Conservation (phyloP, 139 green algal species). For the Penium margaritaceum region DNA sequence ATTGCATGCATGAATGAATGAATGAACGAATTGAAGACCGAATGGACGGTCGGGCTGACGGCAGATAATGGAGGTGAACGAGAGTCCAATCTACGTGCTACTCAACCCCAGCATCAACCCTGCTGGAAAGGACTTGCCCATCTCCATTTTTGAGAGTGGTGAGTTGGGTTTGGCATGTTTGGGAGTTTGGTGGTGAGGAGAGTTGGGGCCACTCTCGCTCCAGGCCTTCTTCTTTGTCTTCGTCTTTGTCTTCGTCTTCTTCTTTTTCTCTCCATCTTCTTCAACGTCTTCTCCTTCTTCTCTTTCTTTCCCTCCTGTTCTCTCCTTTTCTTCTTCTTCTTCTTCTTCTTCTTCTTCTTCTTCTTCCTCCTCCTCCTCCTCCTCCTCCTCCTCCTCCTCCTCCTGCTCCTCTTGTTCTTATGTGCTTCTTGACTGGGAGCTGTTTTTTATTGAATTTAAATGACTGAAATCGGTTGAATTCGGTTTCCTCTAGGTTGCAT, state of each 20-base stretch:
- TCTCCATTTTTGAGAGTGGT: conserved; percentile 70
- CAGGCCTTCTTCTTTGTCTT: conserved; percentile 3
- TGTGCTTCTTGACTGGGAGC: background rate
- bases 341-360: background rate
- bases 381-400: background rate
- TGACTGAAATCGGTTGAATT: background rate
- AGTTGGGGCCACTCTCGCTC: no score
- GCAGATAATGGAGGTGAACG: conserved; percentile 76
- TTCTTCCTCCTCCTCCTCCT: background rate
- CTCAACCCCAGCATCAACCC: conserved; percentile 64
- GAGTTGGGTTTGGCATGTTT: no score
- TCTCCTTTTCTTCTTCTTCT: background rate
- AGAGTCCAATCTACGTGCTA: conserved; percentile 78
- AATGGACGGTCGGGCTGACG: no score
- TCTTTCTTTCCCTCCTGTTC: background rate
- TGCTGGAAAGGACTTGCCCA: conserved; percentile 69
- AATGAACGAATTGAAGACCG: no score
- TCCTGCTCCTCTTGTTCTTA: background rate
- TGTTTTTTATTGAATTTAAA: background rate
- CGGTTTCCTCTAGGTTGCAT: background rate
- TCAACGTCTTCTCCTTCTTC: background rate
- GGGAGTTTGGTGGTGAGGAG: no score
- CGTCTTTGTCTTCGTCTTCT: background rate
- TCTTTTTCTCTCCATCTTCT: conserved; percentile 4
- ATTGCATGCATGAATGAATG: no score